phyloP scores from a whole-genome alignment of 169 alveolate species.

The Eimeria maxima region DNA sequence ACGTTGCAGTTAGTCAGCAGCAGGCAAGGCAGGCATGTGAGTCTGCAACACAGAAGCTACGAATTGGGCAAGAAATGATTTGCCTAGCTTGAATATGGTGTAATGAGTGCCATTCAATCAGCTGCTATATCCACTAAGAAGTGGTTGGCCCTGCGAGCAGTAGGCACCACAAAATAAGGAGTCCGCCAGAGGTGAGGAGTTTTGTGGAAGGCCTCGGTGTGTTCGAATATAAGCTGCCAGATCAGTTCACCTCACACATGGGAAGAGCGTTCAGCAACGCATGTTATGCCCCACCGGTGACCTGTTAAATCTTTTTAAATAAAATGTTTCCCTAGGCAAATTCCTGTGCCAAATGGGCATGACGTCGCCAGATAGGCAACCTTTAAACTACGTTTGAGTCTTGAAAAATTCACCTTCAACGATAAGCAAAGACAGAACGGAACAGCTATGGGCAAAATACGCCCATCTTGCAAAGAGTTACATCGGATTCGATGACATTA shows the following conservation, averaged over 20 bases:
- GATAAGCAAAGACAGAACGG: not conserved
- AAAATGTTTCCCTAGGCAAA: not conserved
- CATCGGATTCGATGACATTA: not conserved
- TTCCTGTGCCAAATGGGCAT: not conserved
- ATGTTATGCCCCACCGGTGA: not conserved
- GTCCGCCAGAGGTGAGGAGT: not conserved
- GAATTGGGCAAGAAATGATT: not conserved
- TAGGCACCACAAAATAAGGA: not conserved
- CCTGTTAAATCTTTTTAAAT: not conserved
- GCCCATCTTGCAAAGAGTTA: not conserved
- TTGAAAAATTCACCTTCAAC: not conserved
- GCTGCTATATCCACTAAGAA: not conserved
- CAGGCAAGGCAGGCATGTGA: not conserved
- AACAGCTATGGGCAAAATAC: not conserved
- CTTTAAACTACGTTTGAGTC: not conserved
- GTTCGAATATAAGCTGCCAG: not conserved
- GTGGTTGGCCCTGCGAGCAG: not conserved
- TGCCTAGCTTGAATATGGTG: not conserved
- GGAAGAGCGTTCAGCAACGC: not conserved
- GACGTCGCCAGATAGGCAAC: not conserved
- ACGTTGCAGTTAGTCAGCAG: not conserved
- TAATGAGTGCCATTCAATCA: not conserved
- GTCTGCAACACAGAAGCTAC: not conserved
- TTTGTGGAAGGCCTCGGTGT: not conserved
- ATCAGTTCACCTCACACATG: not conserved